Percentiles rank a stretch among this genome's conserved stretches.
Evolutionary conservation across 129 eudicot genomes (phyloP).

Genomic region (Oenanthe sinensis): DNA sequence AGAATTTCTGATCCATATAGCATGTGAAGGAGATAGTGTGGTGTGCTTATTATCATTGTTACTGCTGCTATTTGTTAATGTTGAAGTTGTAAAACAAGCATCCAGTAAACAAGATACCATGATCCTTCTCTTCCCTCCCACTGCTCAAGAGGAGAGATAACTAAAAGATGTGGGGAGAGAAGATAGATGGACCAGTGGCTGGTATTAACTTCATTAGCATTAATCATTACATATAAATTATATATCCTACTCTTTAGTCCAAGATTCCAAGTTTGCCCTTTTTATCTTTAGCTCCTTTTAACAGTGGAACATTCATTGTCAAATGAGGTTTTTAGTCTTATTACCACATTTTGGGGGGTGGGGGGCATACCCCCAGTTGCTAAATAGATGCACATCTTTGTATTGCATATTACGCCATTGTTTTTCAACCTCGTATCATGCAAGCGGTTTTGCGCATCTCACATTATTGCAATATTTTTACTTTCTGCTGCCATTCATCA

Average conservation of each 20-base stretch:
- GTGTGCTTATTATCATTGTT: background rate
- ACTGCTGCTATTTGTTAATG: background rate
- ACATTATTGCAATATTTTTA: too few species aligned
- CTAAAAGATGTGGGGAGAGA: background rate
- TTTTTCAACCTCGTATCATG: too few species aligned
- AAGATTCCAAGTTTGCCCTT: background rate
- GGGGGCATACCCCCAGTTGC: too few species aligned
- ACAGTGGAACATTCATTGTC: background rate
- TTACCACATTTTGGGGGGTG: too few species aligned
- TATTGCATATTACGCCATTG: too few species aligned
- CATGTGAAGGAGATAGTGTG: background rate
- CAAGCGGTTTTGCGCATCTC: too few species aligned
- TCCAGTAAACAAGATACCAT: background rate
- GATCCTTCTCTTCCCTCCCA: background rate
- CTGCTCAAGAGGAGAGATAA: background rate
- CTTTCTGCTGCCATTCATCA: too few species aligned
- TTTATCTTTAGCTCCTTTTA: too few species aligned
- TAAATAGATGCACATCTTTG: too few species aligned
- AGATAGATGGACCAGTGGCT: conserved; percentile 3
- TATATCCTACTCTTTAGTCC: background rate
- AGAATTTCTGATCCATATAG: background rate
- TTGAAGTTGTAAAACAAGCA: background rate
- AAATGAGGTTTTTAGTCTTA: too few species aligned
- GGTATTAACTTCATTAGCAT: background rate
- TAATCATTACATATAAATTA: too few species aligned